Percentiles rank a stretch among this genome's conserved stretches.
Evolutionary conservation across 2,329 filamentous ascomycete species (phyloP).

Genomic region (Grosmannia serpens): DNA sequence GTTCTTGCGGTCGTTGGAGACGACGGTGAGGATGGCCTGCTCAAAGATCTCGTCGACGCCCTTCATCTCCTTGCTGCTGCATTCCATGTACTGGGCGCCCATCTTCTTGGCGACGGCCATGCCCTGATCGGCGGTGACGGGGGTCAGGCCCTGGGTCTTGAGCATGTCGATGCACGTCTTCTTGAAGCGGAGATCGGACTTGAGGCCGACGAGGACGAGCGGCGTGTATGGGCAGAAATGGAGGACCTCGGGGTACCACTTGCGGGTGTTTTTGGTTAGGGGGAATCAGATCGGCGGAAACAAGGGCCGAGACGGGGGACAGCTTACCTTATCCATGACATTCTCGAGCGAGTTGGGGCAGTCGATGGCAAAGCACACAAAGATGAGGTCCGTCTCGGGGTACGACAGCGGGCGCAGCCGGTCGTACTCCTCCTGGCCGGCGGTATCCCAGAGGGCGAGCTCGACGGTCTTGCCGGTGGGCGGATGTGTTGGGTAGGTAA

Average conservation of each 20-base stretch:
- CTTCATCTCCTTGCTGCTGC: conserved; percentile 93
- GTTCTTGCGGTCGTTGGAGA: conserved; percentile 65
- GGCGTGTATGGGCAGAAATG: conserved; percentile 98
- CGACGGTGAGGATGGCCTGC: conserved; percentile 77
- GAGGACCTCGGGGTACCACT: conserved; percentile 99
- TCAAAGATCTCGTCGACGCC: conserved; percentile 97
- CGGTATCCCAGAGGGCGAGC: conserved; percentile 95
- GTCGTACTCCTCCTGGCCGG: conserved; percentile 97
- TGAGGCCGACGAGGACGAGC: conserved; percentile 88
- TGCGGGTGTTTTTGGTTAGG: background rate
- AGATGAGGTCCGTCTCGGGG: conserved; percentile 93
- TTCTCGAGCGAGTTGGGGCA: conserved; percentile 97
- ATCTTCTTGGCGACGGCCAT: conserved; percentile 82
- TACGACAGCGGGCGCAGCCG: conserved; percentile 90
- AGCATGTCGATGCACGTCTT: conserved; percentile 96
- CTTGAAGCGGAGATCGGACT: conserved; percentile 92
- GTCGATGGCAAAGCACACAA: conserved; percentile 98
- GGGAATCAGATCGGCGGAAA: conserved; percentile 19
- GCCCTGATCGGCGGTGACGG: conserved; percentile 86
- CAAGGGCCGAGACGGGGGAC: conserved; percentile 1
- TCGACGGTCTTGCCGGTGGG: conserved; percentile 89
- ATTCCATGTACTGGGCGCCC: conserved; percentile 94
- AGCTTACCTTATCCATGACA: conserved; percentile 89
- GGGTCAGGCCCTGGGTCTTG: conserved; percentile 92
- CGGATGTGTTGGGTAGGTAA: conserved; percentile 86